Base-by-base conservation (phyloP, 352 stramenopile species). In the Globisporangium splendens region DNA sequence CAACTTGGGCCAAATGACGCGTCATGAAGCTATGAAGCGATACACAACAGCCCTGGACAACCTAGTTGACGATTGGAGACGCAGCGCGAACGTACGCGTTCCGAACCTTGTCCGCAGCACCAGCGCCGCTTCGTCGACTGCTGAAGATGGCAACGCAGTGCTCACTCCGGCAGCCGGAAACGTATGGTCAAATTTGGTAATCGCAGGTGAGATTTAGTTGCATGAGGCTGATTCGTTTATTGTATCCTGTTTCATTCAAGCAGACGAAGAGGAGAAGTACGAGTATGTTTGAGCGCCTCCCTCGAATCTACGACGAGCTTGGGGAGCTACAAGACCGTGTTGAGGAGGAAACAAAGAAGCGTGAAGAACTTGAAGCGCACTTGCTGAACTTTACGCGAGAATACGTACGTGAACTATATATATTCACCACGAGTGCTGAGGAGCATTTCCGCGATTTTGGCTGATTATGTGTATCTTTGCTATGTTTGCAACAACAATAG, bases 21-120 rank as follows among this genome's bases (percentile, higher is more conserved):
- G 74, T 21, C 79, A 91, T 43, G 77, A 89, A 54, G 84, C 84
- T 58, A 94, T 91, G 84, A 83, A 85, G 55, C 66, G 72, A 13
- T 94, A 92, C 69, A 91, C 76, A 11, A 83, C 72, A 17, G 73
- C 69, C 39, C 71, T 94, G 18, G 84, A 94, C 58, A 89, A 89
- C 54, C 62, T 92, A 20, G 82, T 94, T 57, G 82, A 94, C 57
- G 79, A 90, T 63, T 94, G 82, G 82, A 74, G 82, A 35, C 81
- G 79, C 53, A 87, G 70, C 20, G 72, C 80, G 5, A 83, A 68
- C 49, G 33, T 83, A 18, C 68, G 71, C 48, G 72, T 46, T 35
- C 35, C 52, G 7, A 55, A 46, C 8, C 50, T 68, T 18, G 22
- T 53, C 38, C 47, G 51, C 42, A 61, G 48, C 21, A 58, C 54